These are phyloP conservation scores for Phlebiopsis flavidoalba DNA, from an alignment of 768 basidiomycete species.

Conservation along the genomic window DNA sequence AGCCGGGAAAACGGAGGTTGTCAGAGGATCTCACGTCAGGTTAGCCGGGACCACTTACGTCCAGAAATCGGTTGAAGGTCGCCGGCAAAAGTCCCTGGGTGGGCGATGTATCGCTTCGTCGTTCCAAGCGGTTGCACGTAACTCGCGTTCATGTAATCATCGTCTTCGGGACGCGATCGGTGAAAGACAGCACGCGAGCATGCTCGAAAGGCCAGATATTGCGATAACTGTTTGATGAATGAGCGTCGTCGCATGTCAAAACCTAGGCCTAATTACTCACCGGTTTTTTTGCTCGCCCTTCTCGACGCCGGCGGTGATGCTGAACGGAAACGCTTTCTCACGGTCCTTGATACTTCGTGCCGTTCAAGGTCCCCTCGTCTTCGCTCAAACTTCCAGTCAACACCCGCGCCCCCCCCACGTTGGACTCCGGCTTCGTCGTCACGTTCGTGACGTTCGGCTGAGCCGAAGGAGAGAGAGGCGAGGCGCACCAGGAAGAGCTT, in stretches of 20 bases:
- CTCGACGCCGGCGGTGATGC: constrained; percentile 93
- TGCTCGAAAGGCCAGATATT: constrained; percentile 99
- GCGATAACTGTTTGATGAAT: constrained; percentile 56
- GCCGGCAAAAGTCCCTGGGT: constrained; percentile 92
- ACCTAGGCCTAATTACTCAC: constrained; percentile 33
- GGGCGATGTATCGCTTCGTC: constrained; percentile 79
- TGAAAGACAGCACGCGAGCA: constrained; percentile 78
- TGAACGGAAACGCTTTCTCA: constrained; percentile 61
- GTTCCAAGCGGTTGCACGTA: constrained; percentile 87
- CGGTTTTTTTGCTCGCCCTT: constrained; percentile 90
- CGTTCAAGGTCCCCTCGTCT: neutral
- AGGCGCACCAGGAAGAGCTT: neutral
- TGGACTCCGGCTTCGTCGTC: neutral
- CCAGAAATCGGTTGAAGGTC: constrained; percentile 93
- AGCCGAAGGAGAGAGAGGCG: too few species aligned
- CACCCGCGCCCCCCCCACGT: neutral
- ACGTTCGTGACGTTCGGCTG: too few species aligned
- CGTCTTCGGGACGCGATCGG: constrained; percentile 30
- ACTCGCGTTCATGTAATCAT: constrained; percentile 95
- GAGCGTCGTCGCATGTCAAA: neutral
- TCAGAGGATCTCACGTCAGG: neutral
- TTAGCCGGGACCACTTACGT: constrained; percentile 47
- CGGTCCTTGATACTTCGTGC: neutral
- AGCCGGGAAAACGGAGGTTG: neutral
- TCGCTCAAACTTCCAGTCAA: neutral